Evolutionary conservation across 1,284 basidiomycete genomes (phyloP).

Genomic region (Schizophyllum commune): DNA sequence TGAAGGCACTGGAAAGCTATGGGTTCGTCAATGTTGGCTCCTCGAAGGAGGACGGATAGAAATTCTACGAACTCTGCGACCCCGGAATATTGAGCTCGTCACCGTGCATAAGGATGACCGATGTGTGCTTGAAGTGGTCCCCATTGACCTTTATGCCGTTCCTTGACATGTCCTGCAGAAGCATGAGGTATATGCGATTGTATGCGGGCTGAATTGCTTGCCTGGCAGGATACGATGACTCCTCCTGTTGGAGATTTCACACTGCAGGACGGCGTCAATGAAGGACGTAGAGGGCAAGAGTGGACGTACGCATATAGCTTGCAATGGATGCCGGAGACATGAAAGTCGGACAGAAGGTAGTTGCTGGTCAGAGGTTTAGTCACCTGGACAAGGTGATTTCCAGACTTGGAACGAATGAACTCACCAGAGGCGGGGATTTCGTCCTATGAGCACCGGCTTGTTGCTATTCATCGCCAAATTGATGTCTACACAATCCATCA

Average conservation of each 20-base stretch:
- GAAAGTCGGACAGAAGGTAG: slow-evolving; percentile 36
- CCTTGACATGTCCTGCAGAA: slow-evolving; percentile 60
- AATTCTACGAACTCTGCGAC: slow-evolving; percentile 40
- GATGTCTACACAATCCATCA: not conserved
- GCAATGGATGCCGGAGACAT: slow-evolving; percentile 65
- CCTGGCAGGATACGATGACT: slow-evolving; percentile 70
- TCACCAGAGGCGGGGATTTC: slow-evolving; percentile 1
- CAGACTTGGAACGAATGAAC: not conserved
- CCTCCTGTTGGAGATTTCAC: slow-evolving; percentile 65
- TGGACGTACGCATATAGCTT: slow-evolving; percentile 65
- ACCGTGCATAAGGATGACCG: slow-evolving; percentile 67
- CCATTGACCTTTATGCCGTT: slow-evolving; percentile 72
- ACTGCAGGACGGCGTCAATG: slow-evolving; percentile 23
- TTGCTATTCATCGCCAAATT: not conserved
- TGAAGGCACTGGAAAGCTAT: slow-evolving; percentile 63
- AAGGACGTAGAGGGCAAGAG: not conserved
- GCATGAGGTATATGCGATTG: not conserved
- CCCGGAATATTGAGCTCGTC: slow-evolving; percentile 61
- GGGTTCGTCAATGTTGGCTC: slow-evolving; percentile 1
- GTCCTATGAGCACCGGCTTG: slow-evolving; percentile 1
- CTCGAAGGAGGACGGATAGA: slow-evolving; percentile 1
- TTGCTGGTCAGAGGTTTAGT: slow-evolving; percentile 20
- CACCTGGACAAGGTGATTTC: too few relatives aligned
- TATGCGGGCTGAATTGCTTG: slow-evolving; percentile 18
- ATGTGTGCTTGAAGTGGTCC: slow-evolving; percentile 52